These are phyloP conservation scores for Paulownia fortunei DNA, from an alignment of 257 asterid species.

Conservation along the genomic window DNA sequence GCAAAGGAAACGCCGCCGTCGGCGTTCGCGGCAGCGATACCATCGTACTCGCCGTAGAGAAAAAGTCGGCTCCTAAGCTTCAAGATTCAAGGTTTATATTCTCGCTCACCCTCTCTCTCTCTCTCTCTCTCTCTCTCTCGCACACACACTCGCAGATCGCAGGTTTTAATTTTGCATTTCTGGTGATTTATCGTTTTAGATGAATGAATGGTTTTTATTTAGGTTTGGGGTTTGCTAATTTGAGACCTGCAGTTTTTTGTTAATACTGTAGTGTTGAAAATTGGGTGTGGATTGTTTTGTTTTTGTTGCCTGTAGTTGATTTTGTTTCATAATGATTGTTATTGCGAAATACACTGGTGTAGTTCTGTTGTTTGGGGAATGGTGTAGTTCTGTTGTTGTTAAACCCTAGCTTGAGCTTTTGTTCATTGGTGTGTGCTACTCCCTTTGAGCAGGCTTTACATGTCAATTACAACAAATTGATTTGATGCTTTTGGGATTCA, in stretches of 20 bases:
- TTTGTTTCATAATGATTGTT: background rate
- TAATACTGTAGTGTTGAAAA: background rate
- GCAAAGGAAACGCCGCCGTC: slow-evolving; percentile 96
- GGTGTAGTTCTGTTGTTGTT: background rate
- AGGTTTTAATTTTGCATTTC: background rate
- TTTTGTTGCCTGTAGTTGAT: background rate
- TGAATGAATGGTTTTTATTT: background rate
- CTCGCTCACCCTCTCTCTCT: background rate
- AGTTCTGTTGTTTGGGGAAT: too few species aligned
- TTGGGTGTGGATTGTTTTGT: background rate
- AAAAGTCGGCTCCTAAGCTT: slow-evolving; percentile 95
- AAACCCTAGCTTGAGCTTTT: slow-evolving; percentile 12
- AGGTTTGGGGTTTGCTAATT: background rate
- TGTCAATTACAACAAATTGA: background rate
- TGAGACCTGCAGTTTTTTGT: background rate
- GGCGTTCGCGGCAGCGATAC: slow-evolving; percentile 92
- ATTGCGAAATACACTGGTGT: background rate
- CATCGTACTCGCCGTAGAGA: slow-evolving; percentile 93
- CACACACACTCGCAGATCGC: background rate
- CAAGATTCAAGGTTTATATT: slow-evolving; percentile 76
- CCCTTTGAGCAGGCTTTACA: background rate
- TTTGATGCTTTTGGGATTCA: background rate
- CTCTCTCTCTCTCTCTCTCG: background rate
- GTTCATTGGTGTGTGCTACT: background rate
- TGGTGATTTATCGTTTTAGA: background rate